A percentile compares a stretch with the other conserved stretches of the same genome.
phyloP scores from a whole-genome alignment of 2,329 filamentous ascomycete genomes.

The Trichoderma citrinoviride region DNA sequence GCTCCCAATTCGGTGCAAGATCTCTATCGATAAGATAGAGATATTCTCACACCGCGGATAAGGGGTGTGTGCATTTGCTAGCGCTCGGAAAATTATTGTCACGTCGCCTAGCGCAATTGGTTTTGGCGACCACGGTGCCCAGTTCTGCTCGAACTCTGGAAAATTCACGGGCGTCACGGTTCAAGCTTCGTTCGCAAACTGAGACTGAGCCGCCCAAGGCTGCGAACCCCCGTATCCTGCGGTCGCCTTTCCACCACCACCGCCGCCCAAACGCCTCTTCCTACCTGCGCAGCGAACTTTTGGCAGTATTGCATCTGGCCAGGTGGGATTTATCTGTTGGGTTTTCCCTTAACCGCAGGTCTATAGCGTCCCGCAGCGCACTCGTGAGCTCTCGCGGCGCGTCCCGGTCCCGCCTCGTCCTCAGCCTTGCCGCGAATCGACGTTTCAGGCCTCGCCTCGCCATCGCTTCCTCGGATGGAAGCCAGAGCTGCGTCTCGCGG shows the following conservation, averaged over 20 bases:
- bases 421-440: conserved; percentile 20
- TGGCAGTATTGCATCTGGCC: too few species aligned
- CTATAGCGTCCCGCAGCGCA: neutral
- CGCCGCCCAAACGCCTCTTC: conserved; percentile 8
- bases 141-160: conserved; percentile 37
- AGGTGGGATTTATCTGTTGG: too few species aligned
- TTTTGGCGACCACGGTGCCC: conserved; percentile 42
- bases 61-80: conserved; percentile 13
- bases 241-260: conserved; percentile 17
- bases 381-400: conserved; percentile 10
- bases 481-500: conserved; percentile 34
- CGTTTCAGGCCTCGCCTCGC: conserved; percentile 25
- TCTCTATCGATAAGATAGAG: conserved; percentile 25
- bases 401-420: conserved; percentile 26
- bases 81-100: conserved; percentile 38
- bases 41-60: conserved; percentile 9
- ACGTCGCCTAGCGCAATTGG: conserved; percentile 41
- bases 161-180: conserved; percentile 37
- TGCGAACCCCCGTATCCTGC: conserved; percentile 13
- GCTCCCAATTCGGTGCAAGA: neutral
- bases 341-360: neutral
- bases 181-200: neutral
- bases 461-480: conserved; percentile 37
- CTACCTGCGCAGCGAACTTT: neutral
- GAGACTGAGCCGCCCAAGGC: conserved; percentile 16